Evolutionary conservation across 345 rosid genomes (phyloP).

Genomic region (Populus euphratica): DNA sequence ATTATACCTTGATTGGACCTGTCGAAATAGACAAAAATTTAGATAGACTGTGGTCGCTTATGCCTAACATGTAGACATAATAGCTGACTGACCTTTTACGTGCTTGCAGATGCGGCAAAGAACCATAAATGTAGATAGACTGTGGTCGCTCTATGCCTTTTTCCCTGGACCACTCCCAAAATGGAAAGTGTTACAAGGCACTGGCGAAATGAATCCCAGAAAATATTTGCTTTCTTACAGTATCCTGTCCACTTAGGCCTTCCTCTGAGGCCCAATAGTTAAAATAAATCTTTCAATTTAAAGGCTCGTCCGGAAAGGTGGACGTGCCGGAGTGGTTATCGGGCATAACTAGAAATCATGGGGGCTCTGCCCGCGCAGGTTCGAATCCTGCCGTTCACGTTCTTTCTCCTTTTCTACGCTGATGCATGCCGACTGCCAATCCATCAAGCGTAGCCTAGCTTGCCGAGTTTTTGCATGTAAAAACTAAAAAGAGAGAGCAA

Average conservation of each 20-base stretch:
- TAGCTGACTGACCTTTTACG: no score
- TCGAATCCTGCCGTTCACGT: constrained; percentile 64
- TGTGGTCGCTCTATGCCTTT: no score
- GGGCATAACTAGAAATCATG: constrained; percentile 98
- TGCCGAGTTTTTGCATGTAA: no score
- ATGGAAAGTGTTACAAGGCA: no score
- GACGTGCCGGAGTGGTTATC: constrained; percentile 97
- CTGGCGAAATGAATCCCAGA: no score
- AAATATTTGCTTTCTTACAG: neutral
- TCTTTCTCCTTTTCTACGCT: no score
- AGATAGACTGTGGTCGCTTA: no score
- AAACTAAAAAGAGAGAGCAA: neutral
- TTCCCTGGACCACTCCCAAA: no score
- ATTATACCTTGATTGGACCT: neutral
- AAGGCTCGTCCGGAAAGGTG: neutral
- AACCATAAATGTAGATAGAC: no score
- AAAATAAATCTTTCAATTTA: accelerated
- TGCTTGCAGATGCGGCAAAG: no score
- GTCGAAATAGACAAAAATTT: neutral
- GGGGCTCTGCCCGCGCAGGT: constrained; percentile 93
- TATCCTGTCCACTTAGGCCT: neutral
- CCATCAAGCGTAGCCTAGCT: no score
- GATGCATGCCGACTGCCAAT: no score
- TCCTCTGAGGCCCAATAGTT: neutral
- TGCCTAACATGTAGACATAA: neutral